Base-by-base conservation (phyloP, 805 yeast genomes). In the Saccharomycopsis sp. region DNA sequence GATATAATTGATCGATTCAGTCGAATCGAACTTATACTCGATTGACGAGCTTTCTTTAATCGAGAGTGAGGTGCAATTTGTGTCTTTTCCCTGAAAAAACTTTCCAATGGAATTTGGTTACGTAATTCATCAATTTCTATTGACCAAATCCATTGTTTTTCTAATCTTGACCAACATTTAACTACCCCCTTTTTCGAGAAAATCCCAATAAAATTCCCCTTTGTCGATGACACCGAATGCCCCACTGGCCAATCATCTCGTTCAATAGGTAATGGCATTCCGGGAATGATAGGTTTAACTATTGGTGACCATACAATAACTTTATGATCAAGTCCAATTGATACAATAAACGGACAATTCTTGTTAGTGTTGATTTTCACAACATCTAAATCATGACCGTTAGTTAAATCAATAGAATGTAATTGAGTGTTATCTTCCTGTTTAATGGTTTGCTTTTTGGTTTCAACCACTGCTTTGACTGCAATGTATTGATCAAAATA, bases 261-360 rank as follows among this genome's bases (percentile, higher is more conserved):
- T 7, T 64, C 56, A 4, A 64, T 56, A 17, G 73, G 73, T 22
- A 71, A 55, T 38, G 63, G 67, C 1, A 71, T 65, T 5, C 77
- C 79, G 41, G 71, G 80, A 17, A 50, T 47, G 40, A 63, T 59
- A 33, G 69, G 84, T 17, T 57, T 60, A 1, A 67, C 60, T 44
- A 79, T 57, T 3, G 88, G 88, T 0, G 85, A 80, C 94, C 94
- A 85, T 8, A 85, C 75, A 26, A 77, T 59, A 3, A 85, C 70
- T 48, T 71, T 74, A 53, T 82, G 88, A 54, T 85, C 94, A 56
- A 86, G 64, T 3, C 89, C 90, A 22, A 82, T 72, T 1, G 84
- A 71, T 0, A 85, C 77, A 20, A 84, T 68, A 54, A 83, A 80
- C 2, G 86, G 78, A 42, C 77, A 70, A 11, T 74, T 64, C 17